Evolutionary conservation across 2,329 filamentous ascomycete species (phyloP), one percentile per base, ranked within the genome.

Genomic region (Aspergillus neoniger): DNA sequence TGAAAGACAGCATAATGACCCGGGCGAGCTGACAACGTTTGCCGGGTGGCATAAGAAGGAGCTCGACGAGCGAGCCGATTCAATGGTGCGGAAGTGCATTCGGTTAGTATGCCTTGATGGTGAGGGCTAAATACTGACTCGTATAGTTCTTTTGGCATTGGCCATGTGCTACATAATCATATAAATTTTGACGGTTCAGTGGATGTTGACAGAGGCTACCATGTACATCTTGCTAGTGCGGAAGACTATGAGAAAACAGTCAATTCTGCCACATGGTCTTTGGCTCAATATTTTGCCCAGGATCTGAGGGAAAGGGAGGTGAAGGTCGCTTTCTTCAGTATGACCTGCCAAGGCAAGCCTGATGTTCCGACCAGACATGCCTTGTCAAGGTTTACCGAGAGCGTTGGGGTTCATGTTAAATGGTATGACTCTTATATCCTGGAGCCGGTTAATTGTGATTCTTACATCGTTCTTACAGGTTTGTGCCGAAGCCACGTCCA

Each of bases 361-460:
- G 89, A 91, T 8, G 89, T 88, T 2, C 79, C 91, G 39, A 92
- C 91, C 88, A 82, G 89, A 15, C 89, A 92, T 71, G 88, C 90
- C 6, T 75, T 92, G 39, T 85, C 92, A 49, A 83, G 90, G 50
- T 89, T 91, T 69, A 82, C 88, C 32, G 82, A 84, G 48, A 77
- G 86, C 4, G 72, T 90, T 47, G 87, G 84, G 0, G 84, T 92
- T 2, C 83, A 91, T 63, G 78, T 89, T 67, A 85, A 82, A 51
- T 94, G 90, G 91, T 92, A 83, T 76, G 84, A 70, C 36, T 59
- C 39, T 10, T 15, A 10, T 25, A 10, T n/a, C 25, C 43, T 55
- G n/a, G 5, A 17, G 5, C 2, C 8, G 5, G 3, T 14, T 10
- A 12, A 5, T 4, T n/a, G 14, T 15, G 3, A 17, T 9, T 9